A percentile compares a stretch with the other conserved stretches of the same genome.
These are phyloP conservation scores for Hypomyces perniciosus DNA, from an alignment of 2,329 filamentous ascomycete genomes.

Conservation along the genomic window DNA sequence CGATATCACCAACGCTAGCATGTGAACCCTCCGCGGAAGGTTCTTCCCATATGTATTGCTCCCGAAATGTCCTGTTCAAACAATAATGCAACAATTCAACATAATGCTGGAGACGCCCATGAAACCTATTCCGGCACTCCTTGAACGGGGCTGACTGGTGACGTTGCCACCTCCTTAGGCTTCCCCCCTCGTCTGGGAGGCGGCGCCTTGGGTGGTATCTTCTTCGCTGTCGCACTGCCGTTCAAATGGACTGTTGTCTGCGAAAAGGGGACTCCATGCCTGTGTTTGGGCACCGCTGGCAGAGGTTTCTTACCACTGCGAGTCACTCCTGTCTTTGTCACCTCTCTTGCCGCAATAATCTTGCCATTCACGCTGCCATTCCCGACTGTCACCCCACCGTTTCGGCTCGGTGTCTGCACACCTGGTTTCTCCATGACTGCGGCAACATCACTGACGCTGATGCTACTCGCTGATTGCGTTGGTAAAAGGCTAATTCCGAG, in stretches of 20 bases:
- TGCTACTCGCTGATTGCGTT: slow-evolving; percentile 60
- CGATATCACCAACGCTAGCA: background rate
- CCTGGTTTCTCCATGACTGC: slow-evolving; percentile 76
- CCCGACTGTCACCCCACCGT: slow-evolving; percentile 18
- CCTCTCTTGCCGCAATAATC: slow-evolving; percentile 12
- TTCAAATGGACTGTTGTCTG: slow-evolving; percentile 27
- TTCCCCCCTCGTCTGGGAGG: slow-evolving; percentile 41
- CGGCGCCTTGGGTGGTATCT: slow-evolving; percentile 39
- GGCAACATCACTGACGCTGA: slow-evolving; percentile 74
- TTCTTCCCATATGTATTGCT: too few species aligned
- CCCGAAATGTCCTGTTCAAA: too few species aligned
- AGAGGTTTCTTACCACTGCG: slow-evolving; percentile 37
- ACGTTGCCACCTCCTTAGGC: slow-evolving; percentile 30
- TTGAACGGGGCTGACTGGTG: slow-evolving; percentile 24
- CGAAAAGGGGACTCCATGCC: slow-evolving; percentile 44
- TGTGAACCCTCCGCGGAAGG: background rate
- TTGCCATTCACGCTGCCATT: background rate
- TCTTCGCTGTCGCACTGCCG: slow-evolving; percentile 27
- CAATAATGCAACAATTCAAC: background rate
- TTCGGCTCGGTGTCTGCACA: slow-evolving; percentile 69
- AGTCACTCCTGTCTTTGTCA: slow-evolving; percentile 24
- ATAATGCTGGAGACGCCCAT: background rate
- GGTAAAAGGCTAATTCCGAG: slow-evolving; percentile 67
- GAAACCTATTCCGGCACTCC: slow-evolving; percentile 18
- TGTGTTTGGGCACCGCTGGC: slow-evolving; percentile 51